phyloP scores from a whole-genome alignment of 306 rosid species.

The Fragaria vesca region DNA sequence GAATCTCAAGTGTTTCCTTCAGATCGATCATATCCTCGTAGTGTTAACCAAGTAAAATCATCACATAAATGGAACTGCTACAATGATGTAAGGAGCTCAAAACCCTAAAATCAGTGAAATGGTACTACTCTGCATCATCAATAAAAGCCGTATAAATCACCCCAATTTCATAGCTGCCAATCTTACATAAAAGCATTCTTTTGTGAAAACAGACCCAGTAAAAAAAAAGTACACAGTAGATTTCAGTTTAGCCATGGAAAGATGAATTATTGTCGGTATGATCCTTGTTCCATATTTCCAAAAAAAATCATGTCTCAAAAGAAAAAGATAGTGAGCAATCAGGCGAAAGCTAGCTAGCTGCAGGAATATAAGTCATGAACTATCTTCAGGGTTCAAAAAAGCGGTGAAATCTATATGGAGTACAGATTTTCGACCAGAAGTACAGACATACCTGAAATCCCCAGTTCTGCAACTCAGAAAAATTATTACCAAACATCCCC shows the following conservation, averaged over 20 bases:
- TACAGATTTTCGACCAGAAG: background rate
- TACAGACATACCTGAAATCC: slow-evolving; percentile 19
- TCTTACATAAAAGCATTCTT: background rate
- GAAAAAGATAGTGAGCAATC: background rate
- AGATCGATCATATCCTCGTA: background rate
- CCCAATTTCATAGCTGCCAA: background rate
- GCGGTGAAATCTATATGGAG: background rate
- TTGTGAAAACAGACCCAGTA: background rate
- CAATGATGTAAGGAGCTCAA: background rate
- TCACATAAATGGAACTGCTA: background rate
- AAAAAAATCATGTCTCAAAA: background rate
- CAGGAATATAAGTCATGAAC: background rate
- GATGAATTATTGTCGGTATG: background rate
- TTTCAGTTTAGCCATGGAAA: background rate
- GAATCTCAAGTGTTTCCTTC: background rate
- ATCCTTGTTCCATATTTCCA: background rate
- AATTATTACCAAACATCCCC: background rate
- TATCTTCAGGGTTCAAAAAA: background rate
- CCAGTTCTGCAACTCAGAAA: background rate
- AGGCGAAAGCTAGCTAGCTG: background rate
- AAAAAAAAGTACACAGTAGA: background rate
- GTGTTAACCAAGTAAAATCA: background rate
- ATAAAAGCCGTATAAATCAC: background rate
- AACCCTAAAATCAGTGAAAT: background rate
- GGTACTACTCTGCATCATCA: background rate